A percentile compares a stretch with the other conserved stretches of the same genome.
These are phyloP conservation scores for Luvunga scandens DNA, from an alignment of 345 rosid genomes.

Conservation along the genomic window DNA sequence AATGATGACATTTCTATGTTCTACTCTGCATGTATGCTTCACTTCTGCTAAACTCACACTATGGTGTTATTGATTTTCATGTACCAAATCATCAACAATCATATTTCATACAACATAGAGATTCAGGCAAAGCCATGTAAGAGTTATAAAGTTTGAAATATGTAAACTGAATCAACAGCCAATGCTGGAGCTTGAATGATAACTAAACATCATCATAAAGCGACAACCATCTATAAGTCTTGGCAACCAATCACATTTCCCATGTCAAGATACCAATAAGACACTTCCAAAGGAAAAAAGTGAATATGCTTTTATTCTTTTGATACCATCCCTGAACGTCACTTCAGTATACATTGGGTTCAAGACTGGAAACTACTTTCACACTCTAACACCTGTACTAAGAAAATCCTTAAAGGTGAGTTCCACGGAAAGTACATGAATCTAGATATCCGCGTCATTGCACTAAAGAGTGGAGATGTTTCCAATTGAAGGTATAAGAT, in stretches of 20 bases:
- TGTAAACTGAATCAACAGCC: neutral
- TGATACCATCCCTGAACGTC: neutral
- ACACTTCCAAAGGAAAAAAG: neutral
- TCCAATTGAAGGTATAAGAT: neutral
- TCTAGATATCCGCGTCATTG: neutral
- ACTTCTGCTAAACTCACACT: neutral
- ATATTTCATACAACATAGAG: neutral
- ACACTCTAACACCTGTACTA: neutral
- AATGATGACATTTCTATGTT: neutral
- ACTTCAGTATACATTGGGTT: neutral
- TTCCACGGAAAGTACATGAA: neutral
- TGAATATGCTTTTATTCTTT: neutral
- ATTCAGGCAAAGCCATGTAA: neutral
- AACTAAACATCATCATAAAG: neutral
- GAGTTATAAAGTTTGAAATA: neutral
- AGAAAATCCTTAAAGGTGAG: neutral
- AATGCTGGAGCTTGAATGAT: neutral
- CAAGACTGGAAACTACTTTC: neutral
- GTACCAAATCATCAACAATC: neutral
- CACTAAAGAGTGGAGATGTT: neutral
- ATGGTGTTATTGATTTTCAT: neutral
- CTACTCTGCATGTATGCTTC: neutral
- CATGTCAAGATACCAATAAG: neutral
- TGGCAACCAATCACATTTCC: neutral
- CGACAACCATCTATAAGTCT: neutral